A percentile compares a stretch with the other conserved stretches of the same genome.
phyloP scores from a whole-genome alignment of 2,329 filamentous ascomycete genomes.

The Zasmidium cellare region DNA sequence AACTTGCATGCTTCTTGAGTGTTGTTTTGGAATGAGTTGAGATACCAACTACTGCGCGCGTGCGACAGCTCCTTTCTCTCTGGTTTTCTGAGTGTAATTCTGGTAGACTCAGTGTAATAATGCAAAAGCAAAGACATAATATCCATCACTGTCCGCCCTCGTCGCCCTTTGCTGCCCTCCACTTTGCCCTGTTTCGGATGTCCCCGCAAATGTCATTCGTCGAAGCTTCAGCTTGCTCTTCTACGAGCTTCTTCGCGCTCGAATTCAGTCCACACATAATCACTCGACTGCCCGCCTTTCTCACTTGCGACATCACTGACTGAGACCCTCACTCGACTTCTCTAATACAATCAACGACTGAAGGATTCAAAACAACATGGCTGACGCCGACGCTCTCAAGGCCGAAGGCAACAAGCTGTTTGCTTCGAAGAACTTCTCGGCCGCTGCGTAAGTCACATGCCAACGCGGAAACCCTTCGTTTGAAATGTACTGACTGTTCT shows the following conservation, averaged over 20 bases:
- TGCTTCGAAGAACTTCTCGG: conserved; percentile 92
- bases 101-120: neutral
- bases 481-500: conserved; percentile 8
- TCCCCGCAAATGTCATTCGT: neutral
- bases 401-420: conserved; percentile 96
- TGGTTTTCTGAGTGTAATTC: neutral
- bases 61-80: conserved; percentile 4
- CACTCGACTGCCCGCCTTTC: neutral
- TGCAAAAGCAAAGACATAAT: conserved; percentile 2
- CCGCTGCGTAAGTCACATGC: conserved; percentile 74
- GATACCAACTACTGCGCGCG: conserved; percentile 9
- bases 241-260: neutral
- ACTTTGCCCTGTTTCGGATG: neutral
- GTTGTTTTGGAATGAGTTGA: neutral
- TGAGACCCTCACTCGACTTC: neutral
- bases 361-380: conserved; percentile 48
- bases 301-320: neutral
- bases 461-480: neutral
- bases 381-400: conserved; percentile 73
- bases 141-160: neutral
- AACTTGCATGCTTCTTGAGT: neutral
- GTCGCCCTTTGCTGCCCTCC: neutral
- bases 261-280: neutral
- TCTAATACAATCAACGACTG: neutral
- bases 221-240: neutral